phyloP scores from a whole-genome alignment of 2,329 filamentous ascomycete genomes.

The Fusarium setosum region DNA sequence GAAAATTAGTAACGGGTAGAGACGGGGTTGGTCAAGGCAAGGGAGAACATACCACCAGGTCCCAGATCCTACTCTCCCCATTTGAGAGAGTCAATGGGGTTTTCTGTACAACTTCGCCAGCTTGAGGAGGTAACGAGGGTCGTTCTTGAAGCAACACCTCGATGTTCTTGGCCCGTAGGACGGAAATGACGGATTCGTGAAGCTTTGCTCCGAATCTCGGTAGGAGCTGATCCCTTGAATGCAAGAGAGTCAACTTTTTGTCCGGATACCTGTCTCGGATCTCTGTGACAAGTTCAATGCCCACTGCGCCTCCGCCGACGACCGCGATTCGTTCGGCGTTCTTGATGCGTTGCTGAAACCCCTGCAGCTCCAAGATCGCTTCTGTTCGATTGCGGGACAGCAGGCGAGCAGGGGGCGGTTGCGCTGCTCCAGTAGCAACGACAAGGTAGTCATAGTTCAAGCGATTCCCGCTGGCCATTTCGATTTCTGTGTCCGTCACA shows the following conservation, averaged over 20 bases:
- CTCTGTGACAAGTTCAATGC: constrained; percentile 18
- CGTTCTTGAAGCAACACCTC: constrained; percentile 9
- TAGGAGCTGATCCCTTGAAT: constrained; percentile 19
- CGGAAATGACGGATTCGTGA: neutral
- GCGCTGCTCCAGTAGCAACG: constrained; percentile 25
- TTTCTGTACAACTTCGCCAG: neutral
- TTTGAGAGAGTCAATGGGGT: neutral
- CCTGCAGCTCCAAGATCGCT: constrained; percentile 8
- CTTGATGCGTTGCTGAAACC: neutral
- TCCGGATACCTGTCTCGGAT: constrained; percentile 15
- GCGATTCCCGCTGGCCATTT: neutral
- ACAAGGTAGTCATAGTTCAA: constrained; percentile 19
- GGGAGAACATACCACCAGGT: constrained; percentile 9
- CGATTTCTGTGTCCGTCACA: neutral
- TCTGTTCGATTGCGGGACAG: neutral
- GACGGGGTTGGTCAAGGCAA: too few relatives aligned
- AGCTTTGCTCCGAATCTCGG: constrained; percentile 23
- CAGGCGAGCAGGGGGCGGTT: constrained; percentile 24
- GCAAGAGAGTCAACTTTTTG: constrained; percentile 11
- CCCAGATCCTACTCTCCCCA: neutral
- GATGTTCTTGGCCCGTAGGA: neutral
- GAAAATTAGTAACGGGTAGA: neutral
- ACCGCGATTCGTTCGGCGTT: constrained; percentile 3
- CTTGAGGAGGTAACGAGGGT: neutral
- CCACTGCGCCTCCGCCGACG: constrained; percentile 25